Evolutionary conservation across 2,329 filamentous ascomycete genomes (phyloP).

Genomic region (Clarireedia paspali): DNA sequence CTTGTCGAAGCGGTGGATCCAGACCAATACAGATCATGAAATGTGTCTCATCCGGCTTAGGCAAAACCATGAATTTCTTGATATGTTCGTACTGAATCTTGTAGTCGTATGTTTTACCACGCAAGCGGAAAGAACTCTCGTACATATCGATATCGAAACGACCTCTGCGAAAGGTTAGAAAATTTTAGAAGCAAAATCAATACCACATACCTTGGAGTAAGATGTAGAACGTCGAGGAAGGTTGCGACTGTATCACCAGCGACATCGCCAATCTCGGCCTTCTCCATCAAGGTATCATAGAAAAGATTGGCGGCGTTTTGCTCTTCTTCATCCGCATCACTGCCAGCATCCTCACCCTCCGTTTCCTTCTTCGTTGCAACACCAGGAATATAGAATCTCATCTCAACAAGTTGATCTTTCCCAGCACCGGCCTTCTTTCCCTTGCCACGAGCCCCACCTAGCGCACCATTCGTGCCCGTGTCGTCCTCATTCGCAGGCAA

Average conservation of each 20-base stretch:
- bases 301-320: conserved; percentile 96
- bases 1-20: conserved; percentile 90
- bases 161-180: conserved; percentile 54
- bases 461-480: conserved; percentile 63
- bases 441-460: conserved; percentile 65
- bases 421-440: conserved; percentile 87
- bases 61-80: conserved; percentile 98
- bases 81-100: conserved; percentile 98
- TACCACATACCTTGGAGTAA: conserved; percentile 71
- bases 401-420: conserved; percentile 90
- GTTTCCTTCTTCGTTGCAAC: conserved; percentile 71
- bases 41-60: conserved; percentile 97
- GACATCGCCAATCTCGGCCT: conserved; percentile 97
- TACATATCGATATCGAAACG: conserved; percentile 99
- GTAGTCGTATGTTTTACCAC: conserved; percentile 99
- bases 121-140: conserved; percentile 91
- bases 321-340: conserved; percentile 61
- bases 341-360: conserved; percentile 67
- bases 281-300: conserved; percentile 96
- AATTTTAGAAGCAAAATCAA: neutral
- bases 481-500: conserved; percentile 64
- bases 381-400: conserved; percentile 97
- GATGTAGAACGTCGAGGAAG: conserved; percentile 92
- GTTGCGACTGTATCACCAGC: conserved; percentile 98
- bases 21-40: conserved; percentile 91